phyloP scores from a whole-genome alignment of 164 flowering plant genomes.

The Vitis vinifera region ASM3070453v1 NC_081811.1:31373001-31373500 shows the following conservation, averaged over 20 bases:
- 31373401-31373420: background rate
- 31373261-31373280: background rate
- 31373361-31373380: constrained; percentile 94
- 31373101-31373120: background rate
- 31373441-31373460: background rate
- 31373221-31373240: background rate
- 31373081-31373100: too few species aligned
- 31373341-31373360: constrained; percentile 99
- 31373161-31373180: background rate
- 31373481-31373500: too few species aligned
- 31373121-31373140: background rate
- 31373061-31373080: background rate
- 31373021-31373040: background rate
- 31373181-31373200: background rate
- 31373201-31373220: background rate
- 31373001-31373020: constrained; percentile 28
- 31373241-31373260: background rate
- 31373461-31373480: background rate
- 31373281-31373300: background rate
- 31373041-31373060: background rate
- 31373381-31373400: constrained; percentile 75
- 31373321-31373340: constrained; percentile 96
- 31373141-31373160: background rate
- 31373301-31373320: constrained; percentile 45
- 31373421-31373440: background rate